Conservation (phyloP, 1,284 basidiomycete species). For the Wallemia ichthyophaga region DNA sequence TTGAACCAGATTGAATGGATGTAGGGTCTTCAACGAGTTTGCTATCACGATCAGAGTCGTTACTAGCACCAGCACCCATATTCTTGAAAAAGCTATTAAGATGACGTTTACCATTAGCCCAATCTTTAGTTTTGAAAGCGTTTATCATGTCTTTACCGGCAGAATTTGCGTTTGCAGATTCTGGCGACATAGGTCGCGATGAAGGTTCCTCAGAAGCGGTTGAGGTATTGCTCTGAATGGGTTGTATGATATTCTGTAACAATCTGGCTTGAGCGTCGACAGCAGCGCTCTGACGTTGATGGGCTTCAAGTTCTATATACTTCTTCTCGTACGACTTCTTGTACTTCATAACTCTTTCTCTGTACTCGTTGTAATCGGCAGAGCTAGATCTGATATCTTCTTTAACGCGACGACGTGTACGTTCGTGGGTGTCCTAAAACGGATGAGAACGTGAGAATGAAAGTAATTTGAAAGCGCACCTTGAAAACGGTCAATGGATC, state of each 20-base stretch:
- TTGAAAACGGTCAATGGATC: not conserved
- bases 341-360: not conserved
- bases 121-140: slow-evolving; percentile 1
- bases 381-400: not conserved
- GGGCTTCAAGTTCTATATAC: not conserved
- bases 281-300: not conserved
- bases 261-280: not conserved
- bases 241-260: not conserved
- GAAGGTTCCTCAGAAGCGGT: not conserved
- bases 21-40: not conserved
- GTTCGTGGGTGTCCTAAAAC: not conserved
- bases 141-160: not conserved
- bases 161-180: not conserved
- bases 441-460: not conserved
- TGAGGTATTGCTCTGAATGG: not conserved
- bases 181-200: not conserved
- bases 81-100: not conserved
- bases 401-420: not conserved
- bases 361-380: not conserved
- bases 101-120: not conserved
- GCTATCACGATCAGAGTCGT: not conserved
- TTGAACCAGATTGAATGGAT: not conserved
- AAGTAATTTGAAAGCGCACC: not conserved
- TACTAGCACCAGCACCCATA: not conserved
- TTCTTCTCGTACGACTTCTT: slow-evolving; percentile 1